Evolutionary conservation across 345 rosid species (phyloP), one percentile per base, ranked within the genome.

Genomic region (Populus ilicifolia): DNA sequence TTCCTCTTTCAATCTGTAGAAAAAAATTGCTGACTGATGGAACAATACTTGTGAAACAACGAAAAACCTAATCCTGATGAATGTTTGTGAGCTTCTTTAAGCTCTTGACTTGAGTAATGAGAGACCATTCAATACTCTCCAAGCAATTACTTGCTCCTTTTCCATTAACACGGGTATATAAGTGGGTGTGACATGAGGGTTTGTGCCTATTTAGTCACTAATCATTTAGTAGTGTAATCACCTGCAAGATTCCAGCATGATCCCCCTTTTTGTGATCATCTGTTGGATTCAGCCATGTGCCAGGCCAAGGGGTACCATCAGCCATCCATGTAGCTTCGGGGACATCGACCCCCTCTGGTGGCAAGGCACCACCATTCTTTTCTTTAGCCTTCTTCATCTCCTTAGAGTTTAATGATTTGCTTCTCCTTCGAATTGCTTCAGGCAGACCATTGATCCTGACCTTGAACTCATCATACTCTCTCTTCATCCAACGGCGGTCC

Each of bases 251-350:
- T 33, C 98, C 99, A 2, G 98, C 95, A 70, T 93, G 99, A 75
- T 95, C 99, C 36, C 97, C 96, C 80, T 93, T 95, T 23, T 88
- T 3, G 74, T 95, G 99, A 78, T 93, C 98, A 17, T 91, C 71
- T 8, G 78, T 76, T 2, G 98, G 85, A 41, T 76, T 67, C 73
- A 85, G 82, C 99, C 99, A 95, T 0, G 99, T 91, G 4, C 99
- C 98, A 14, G 98, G 98, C 98, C 98, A 94, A 61, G 91, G 98
- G 1, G 98, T 94, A 10, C 98, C 98, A 72, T 95, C 97, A 59
- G 99, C 99, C 98, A 95, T 95, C 99, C 99, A 95, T 2, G 98
- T 95, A 59, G 99, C 99, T 73, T 88, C 84, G 2, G 79, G 78
- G 12, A 87, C 87, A 8, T 78, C 64, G 70, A 85, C 80, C 2